Percentiles rank a stretch among this genome's conserved stretches.
phyloP scores from a whole-genome alignment of 805 yeast genomes.

The Saturnispora ahearnii region DNA sequence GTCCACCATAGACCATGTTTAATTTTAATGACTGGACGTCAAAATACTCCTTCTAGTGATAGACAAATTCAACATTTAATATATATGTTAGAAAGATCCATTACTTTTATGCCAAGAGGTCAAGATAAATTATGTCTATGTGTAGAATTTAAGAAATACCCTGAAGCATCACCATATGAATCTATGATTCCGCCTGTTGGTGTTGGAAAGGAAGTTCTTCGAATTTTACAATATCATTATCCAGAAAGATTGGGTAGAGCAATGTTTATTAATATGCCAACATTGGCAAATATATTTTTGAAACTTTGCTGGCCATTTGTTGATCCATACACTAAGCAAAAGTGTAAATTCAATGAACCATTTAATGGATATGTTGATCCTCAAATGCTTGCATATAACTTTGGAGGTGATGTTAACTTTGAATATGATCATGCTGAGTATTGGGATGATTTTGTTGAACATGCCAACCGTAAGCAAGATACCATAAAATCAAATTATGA shows the following conservation, averaged over 20 bases:
- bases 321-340: constrained; percentile 90
- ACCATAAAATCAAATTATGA: constrained; percentile 60
- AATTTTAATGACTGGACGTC: constrained; percentile 87
- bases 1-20: constrained; percentile 87
- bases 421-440: constrained; percentile 72
- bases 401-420: constrained; percentile 81
- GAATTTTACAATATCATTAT: constrained; percentile 90
- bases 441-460: constrained; percentile 64
- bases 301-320: constrained; percentile 93
- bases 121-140: constrained; percentile 88
- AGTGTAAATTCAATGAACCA: constrained; percentile 86
- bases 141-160: constrained; percentile 85
- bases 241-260: constrained; percentile 96
- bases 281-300: constrained; percentile 86
- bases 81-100: constrained; percentile 83
- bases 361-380: constrained; percentile 72
- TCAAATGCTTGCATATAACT: constrained; percentile 70
- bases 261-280: constrained; percentile 85
- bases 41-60: constrained; percentile 85
- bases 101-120: constrained; percentile 92
- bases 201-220: constrained; percentile 82
- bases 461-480: constrained; percentile 48
- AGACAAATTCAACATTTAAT: constrained; percentile 93
- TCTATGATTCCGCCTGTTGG: constrained; percentile 65
- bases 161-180: constrained; percentile 31